These are phyloP conservation scores for Suillus alpinus DNA, from an alignment of 768 basidiomycete genomes.

Conservation along the genomic window DNA sequence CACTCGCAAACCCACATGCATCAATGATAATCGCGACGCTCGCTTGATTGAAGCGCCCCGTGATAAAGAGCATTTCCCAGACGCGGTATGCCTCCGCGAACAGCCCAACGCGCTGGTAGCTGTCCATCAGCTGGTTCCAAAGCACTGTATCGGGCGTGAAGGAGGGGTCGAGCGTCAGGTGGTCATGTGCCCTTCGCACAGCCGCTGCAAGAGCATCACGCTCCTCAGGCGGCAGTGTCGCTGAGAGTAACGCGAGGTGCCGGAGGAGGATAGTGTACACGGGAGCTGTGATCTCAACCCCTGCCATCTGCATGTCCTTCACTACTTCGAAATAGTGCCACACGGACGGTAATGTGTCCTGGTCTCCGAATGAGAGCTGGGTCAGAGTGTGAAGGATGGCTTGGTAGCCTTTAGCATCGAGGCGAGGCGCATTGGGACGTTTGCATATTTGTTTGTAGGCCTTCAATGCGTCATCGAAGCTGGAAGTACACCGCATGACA, in stretches of 20 bases:
- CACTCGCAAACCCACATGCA: constrained; percentile 67
- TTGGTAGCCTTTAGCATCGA: constrained; percentile 60
- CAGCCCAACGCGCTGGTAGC: constrained; percentile 77
- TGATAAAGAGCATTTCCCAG: constrained; percentile 72
- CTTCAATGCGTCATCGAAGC: constrained; percentile 57
- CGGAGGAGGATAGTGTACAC: constrained; percentile 70
- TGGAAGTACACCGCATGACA: constrained; percentile 61
- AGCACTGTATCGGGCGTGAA: constrained; percentile 66
- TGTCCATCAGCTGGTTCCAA: constrained; percentile 87
- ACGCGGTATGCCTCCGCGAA: constrained; percentile 71
- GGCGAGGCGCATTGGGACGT: constrained; percentile 23
- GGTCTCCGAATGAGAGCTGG: constrained; percentile 49
- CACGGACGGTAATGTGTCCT: constrained; percentile 37
- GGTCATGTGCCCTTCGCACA: constrained; percentile 69
- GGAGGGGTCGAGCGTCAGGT: constrained; percentile 76
- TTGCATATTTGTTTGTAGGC: constrained; percentile 48
- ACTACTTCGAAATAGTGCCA: constrained; percentile 72
- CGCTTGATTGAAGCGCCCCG: constrained; percentile 54
- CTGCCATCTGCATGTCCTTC: constrained; percentile 72
- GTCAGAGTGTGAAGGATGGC: constrained; percentile 65
- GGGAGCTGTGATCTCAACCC: constrained; percentile 51
- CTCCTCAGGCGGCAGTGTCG: constrained; percentile 21
- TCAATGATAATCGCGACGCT: constrained; percentile 85
- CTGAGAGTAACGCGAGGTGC: constrained; percentile 48
- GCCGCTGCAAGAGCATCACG: constrained; percentile 39